Evolutionary conservation across 768 basidiomycete species (phyloP).

Genomic region (Collybia sp.): DNA sequence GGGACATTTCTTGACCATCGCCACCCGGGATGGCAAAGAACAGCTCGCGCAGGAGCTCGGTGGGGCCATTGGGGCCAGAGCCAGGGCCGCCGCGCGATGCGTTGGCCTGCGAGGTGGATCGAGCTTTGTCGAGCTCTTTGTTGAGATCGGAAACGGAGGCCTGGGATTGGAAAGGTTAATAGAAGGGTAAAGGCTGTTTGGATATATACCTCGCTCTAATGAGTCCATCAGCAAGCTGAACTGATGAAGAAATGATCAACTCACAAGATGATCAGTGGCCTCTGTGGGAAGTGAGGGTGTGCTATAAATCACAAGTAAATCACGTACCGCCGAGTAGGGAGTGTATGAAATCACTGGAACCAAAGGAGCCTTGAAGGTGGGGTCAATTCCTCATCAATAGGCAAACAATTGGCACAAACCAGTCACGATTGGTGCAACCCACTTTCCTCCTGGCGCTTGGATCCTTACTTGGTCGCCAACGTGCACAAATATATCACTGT

Average conservation of each 20-base stretch:
- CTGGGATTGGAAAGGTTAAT: conserved; percentile 23
- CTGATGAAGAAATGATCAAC: conserved; percentile 11
- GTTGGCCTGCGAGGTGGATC: conserved; percentile 37
- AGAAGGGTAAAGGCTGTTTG: neutral
- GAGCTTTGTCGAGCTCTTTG: conserved; percentile 68
- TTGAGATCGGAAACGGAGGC: conserved; percentile 88
- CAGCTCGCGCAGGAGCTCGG: conserved; percentile 52
- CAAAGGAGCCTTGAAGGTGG: conserved; percentile 54
- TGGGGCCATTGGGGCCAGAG: conserved; percentile 28
- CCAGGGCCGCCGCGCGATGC: conserved; percentile 25
- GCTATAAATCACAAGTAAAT: neutral
- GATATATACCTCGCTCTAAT: conserved; percentile 27
- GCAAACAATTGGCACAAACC: conserved; percentile 29
- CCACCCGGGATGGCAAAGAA: conserved; percentile 62
- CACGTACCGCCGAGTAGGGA: conserved; percentile 67
- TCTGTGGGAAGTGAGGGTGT: conserved; percentile 26
- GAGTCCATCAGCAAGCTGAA: neutral
- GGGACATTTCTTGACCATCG: conserved; percentile 53
- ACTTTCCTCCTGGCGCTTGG: conserved; percentile 67
- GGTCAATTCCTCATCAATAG: neutral
- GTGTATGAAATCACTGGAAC: conserved; percentile 74
- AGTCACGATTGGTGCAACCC: conserved; percentile 80
- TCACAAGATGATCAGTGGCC: conserved; percentile 59
- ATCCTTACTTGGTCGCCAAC: conserved; percentile 79
- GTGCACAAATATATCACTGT: conserved; percentile 77